A percentile compares a stretch with the other conserved stretches of the same genome.
phyloP scores from a whole-genome alignment of 257 asterid species.

The Cynanchum wilfordii region DNA sequence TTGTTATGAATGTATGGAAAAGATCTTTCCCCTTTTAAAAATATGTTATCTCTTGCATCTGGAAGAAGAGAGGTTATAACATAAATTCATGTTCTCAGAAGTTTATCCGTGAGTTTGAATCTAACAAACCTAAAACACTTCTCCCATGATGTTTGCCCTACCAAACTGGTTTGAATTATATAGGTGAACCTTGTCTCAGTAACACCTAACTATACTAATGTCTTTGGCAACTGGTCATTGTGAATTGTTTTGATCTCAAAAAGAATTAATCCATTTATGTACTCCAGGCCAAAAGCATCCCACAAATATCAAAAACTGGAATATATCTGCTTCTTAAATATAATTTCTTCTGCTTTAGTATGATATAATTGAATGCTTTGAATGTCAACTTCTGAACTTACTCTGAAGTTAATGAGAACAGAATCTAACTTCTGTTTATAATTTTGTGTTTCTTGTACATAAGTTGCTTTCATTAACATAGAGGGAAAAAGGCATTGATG shows the following conservation, averaged over 20 bases:
- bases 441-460: background rate
- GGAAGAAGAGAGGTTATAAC: background rate
- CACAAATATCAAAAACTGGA: background rate
- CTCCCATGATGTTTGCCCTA: background rate
- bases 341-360: background rate
- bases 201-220: background rate
- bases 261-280: background rate
- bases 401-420: background rate
- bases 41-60: background rate
- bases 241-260: background rate
- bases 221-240: background rate
- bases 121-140: background rate
- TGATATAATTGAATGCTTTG: background rate
- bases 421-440: background rate
- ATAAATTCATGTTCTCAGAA: background rate
- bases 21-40: background rate
- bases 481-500: background rate
- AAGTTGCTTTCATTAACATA: background rate
- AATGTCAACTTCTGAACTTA: background rate
- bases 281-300: background rate
- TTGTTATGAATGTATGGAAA: background rate
- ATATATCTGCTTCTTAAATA: background rate
- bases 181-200: background rate
- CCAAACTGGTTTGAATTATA: background rate
- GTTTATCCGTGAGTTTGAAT: background rate